These are phyloP conservation scores for Aspergillus sp. DNA, from an alignment of 2,329 filamentous ascomycete genomes.

Conservation along the genomic window DNA sequence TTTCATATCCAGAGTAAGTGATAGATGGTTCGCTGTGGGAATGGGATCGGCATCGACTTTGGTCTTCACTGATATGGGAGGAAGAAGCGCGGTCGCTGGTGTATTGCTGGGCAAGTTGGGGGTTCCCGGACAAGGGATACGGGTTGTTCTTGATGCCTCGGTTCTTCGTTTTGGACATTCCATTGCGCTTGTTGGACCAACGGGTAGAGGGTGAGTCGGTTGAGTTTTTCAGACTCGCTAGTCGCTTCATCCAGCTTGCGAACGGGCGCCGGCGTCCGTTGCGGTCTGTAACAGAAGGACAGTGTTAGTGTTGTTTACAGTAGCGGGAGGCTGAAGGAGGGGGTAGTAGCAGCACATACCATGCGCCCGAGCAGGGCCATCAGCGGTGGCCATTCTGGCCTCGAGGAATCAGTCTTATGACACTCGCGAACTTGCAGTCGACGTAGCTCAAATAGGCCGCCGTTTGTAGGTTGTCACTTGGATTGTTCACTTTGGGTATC, in stretches of 20 bases:
- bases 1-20: conserved; percentile 61
- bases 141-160: conserved; percentile 73
- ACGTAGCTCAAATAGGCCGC: not conserved
- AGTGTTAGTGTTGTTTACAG: conserved; percentile 8
- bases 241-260: conserved; percentile 88
- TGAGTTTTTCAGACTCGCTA: conserved; percentile 79
- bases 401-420: not conserved
- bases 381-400: conserved; percentile 33
- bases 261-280: conserved; percentile 80
- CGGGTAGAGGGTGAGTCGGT: conserved; percentile 52
- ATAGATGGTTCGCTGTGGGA: conserved; percentile 60
- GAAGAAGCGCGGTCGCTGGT: conserved; percentile 48
- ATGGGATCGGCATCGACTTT: conserved; percentile 52
- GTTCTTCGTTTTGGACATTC: conserved; percentile 54
- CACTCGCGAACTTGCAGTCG: not conserved
- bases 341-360: conserved; percentile 35
- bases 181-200: conserved; percentile 40
- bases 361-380: conserved; percentile 42
- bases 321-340: not conserved
- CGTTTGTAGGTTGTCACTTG: not conserved
- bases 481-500: not conserved
- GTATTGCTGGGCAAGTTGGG: conserved; percentile 42
- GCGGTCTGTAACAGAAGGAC: conserved; percentile 57
- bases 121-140: conserved; percentile 77
- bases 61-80: conserved; percentile 50